phyloP scores from a whole-genome alignment of 1,139 yeast species.

The Zygosaccharomyces sapae region DNA sequence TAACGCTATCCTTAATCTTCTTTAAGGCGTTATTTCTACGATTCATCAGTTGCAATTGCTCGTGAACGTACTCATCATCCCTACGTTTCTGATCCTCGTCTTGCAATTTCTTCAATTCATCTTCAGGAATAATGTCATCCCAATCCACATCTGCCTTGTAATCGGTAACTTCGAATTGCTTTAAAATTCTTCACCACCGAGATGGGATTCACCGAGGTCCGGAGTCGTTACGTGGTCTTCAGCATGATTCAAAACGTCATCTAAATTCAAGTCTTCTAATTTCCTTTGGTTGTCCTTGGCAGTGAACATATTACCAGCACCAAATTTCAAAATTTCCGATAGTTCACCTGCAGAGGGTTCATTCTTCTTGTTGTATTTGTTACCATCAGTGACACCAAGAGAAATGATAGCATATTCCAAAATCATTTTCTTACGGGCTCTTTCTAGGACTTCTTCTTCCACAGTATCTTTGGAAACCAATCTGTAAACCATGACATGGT shows the following conservation, averaged over 20 bases:
- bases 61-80: conserved; percentile 81
- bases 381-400: conserved; percentile 80
- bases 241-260: conserved; percentile 93
- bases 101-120: conserved; percentile 80
- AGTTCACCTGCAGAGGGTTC: conserved; percentile 86
- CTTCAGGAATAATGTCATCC: conserved; percentile 99
- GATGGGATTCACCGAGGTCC: conserved; percentile 92
- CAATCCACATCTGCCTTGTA: conserved; percentile 97
- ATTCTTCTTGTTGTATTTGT: conserved; percentile 44
- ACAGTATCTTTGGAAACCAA: conserved; percentile 96
- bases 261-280: conserved; percentile 89
- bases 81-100: conserved; percentile 84
- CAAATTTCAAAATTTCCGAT: conserved; percentile 90
- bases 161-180: conserved; percentile 97
- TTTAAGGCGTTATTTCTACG: conserved; percentile 76
- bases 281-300: conserved; percentile 90
- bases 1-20: conserved; percentile 45
- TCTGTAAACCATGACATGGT: conserved; percentile 94
- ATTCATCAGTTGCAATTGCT: conserved; percentile 82
- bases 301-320: conserved; percentile 98
- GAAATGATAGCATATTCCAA: conserved; percentile 96
- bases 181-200: conserved; percentile 98
- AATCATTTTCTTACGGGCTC: conserved; percentile 97
- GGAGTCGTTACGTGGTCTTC: conserved; percentile 97
- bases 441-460: conserved; percentile 92